Percentiles rank a stretch among this genome's conserved stretches.
These are phyloP conservation scores for Sporothrix curviconia DNA, from an alignment of 2,329 filamentous ascomycete genomes.

Conservation along the genomic window DNA sequence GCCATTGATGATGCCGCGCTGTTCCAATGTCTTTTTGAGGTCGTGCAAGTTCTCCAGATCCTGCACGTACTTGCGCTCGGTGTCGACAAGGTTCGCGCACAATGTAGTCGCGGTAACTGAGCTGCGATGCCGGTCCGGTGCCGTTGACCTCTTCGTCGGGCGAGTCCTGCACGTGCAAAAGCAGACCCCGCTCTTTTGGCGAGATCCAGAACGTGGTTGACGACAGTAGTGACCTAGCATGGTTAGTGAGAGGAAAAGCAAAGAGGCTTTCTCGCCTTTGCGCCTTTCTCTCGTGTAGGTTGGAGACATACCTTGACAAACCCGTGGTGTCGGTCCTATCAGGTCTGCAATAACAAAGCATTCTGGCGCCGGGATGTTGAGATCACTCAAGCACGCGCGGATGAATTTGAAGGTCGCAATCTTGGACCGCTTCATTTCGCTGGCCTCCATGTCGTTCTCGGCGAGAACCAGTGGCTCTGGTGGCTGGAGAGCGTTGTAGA, in stretches of 20 bases:
- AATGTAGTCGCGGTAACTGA: slow-evolving; percentile 76
- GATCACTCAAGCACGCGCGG: slow-evolving; percentile 75
- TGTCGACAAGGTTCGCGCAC: slow-evolving; percentile 87
- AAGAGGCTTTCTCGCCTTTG: too few species aligned
- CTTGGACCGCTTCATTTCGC: slow-evolving; percentile 72
- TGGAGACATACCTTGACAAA: slow-evolving; percentile 72
- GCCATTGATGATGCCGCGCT: slow-evolving; percentile 79
- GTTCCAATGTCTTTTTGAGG: slow-evolving; percentile 82
- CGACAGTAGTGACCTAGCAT: slow-evolving; percentile 71
- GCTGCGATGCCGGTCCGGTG: slow-evolving; percentile 58
- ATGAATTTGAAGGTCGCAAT: slow-evolving; percentile 88
- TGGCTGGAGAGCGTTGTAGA: slow-evolving; percentile 82
- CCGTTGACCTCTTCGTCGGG: slow-evolving; percentile 46
- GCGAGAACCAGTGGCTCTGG: slow-evolving; percentile 62
- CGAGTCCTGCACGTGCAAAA: slow-evolving; percentile 55
- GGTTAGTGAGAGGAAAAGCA: neutral
- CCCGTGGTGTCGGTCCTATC: slow-evolving; percentile 93
- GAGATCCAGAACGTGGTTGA: slow-evolving; percentile 86
- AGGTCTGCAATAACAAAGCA: slow-evolving; percentile 90
- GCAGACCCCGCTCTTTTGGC: slow-evolving; percentile 70
- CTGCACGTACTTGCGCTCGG: slow-evolving; percentile 95
- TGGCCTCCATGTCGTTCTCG: slow-evolving; percentile 39
- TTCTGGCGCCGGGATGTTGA: slow-evolving; percentile 71
- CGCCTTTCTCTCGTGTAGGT: too few species aligned
- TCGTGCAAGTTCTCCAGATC: slow-evolving; percentile 91